Evolutionary conservation across 2,329 filamentous ascomycete genomes (phyloP).

Genomic region (Monilinia vaccinii-corymbosi): DNA sequence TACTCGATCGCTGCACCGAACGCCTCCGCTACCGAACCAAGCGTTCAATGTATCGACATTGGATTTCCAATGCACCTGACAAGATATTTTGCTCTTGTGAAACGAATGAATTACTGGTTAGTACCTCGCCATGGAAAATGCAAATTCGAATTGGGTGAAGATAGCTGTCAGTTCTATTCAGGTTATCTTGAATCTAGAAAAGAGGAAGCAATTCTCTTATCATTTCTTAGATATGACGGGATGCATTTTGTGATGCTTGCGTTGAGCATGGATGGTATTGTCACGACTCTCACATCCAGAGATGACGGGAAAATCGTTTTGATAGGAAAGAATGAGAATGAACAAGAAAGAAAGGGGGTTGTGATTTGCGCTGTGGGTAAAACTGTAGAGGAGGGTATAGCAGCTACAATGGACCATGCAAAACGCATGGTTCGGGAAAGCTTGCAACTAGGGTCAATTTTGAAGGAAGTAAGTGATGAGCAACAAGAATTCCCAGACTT

Average conservation of each 20-base stretch:
- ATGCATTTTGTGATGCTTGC: constrained; percentile 12
- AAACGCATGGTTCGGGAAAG: not conserved
- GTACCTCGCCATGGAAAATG: not conserved
- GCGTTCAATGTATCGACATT: not conserved
- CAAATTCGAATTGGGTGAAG: not conserved
- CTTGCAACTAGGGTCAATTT: not conserved
- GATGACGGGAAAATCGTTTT: constrained; percentile 3
- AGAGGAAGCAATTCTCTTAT: constrained; percentile 13
- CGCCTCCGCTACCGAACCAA: not conserved
- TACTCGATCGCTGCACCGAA: not conserved
- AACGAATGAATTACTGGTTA: not conserved
- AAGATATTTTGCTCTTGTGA: constrained; percentile 3
- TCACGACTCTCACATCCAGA: constrained; percentile 5
- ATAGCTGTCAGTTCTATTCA: not conserved
- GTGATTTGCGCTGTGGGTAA: constrained; percentile 8
- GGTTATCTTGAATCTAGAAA: not conserved
- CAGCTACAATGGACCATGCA: constrained; percentile 7
- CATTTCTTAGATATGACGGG: constrained; percentile 11
- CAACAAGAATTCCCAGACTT: too few species aligned
- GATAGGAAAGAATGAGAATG: constrained; percentile 9
- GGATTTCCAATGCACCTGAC: not conserved
- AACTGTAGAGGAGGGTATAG: constrained; percentile 10
- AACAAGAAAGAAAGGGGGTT: not conserved
- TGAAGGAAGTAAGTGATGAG: not conserved
- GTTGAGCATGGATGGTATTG: constrained; percentile 11